A percentile compares a stretch with the other conserved stretches of the same genome.
Conservation (phyloP, 768 basidiomycete species). For the Termitomyces sp. region DNA sequence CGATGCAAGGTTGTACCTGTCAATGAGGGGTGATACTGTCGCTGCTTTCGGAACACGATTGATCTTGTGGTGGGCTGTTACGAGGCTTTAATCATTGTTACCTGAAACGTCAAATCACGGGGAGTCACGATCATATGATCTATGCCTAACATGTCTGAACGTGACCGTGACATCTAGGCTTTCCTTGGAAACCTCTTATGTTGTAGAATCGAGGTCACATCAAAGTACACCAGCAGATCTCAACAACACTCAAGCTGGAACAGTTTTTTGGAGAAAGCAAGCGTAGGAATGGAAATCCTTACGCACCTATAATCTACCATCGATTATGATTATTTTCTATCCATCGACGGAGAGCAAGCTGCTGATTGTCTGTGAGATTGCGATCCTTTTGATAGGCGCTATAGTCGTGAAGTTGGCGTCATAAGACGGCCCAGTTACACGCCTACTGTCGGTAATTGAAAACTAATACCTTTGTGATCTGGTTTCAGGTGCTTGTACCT, state of each 20-base stretch:
- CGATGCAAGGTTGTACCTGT: conserved; percentile 2
- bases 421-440: not conserved
- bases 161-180: not conserved
- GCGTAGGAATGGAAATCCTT: conserved; percentile 7
- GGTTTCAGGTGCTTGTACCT: not conserved
- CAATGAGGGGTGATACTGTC: not conserved
- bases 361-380: not conserved
- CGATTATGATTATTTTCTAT: conserved; percentile 6
- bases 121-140: not conserved
- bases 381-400: not conserved
- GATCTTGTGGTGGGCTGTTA: conserved; percentile 12
- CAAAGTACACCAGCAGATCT: conserved; percentile 2
- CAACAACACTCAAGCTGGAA: conserved; percentile 1
- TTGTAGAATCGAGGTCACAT: not conserved
- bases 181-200: not conserved
- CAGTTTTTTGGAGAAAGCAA: conserved; percentile 6
- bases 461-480: not conserved
- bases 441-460: not conserved
- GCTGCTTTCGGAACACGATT: not conserved
- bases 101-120: not conserved
- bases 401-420: not conserved
- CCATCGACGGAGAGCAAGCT: not conserved
- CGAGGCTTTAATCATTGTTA: conserved; percentile 1
- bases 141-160: not conserved
- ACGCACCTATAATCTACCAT: not conserved